These are phyloP conservation scores for Monosporascus sp. DNA, from an alignment of 2,329 filamentous ascomycete species.

Conservation along the genomic window DNA sequence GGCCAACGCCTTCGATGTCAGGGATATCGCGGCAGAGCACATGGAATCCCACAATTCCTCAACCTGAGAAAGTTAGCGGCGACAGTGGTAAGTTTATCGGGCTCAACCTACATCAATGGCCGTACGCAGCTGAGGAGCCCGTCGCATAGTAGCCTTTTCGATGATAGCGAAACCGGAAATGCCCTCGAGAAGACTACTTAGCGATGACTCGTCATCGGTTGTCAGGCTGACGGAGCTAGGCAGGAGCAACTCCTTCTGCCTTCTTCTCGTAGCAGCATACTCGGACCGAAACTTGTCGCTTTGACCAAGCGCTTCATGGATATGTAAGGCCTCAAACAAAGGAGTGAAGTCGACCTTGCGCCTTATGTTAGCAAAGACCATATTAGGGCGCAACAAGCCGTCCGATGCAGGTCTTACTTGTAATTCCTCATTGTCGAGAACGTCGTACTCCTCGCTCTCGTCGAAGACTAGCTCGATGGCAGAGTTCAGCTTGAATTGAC, in stretches of 20 bases:
- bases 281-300: constrained; percentile 85
- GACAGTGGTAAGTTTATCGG: neutral
- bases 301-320: constrained; percentile 89
- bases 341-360: constrained; percentile 80
- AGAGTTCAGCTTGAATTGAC: constrained; percentile 87
- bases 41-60: constrained; percentile 98
- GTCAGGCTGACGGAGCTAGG: constrained; percentile 70
- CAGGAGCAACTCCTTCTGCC: constrained; percentile 86
- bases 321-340: constrained; percentile 90
- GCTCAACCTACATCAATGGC: constrained; percentile 63
- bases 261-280: constrained; percentile 84
- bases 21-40: constrained; percentile 78
- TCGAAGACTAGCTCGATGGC: constrained; percentile 93
- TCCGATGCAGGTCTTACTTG: constrained; percentile 35
- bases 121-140: constrained; percentile 75
- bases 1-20: constrained; percentile 74
- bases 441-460: constrained; percentile 91
- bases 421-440: constrained; percentile 90
- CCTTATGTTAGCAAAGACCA: constrained; percentile 2
- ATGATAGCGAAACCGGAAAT: constrained; percentile 97
- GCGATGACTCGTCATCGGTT: constrained; percentile 74
- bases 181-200: constrained; percentile 88
- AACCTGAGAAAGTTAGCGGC: constrained; percentile 49
- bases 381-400: neutral
- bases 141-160: constrained; percentile 87